Base-by-base conservation (phyloP, 805 yeast species). In the Candida maltosa region DNA sequence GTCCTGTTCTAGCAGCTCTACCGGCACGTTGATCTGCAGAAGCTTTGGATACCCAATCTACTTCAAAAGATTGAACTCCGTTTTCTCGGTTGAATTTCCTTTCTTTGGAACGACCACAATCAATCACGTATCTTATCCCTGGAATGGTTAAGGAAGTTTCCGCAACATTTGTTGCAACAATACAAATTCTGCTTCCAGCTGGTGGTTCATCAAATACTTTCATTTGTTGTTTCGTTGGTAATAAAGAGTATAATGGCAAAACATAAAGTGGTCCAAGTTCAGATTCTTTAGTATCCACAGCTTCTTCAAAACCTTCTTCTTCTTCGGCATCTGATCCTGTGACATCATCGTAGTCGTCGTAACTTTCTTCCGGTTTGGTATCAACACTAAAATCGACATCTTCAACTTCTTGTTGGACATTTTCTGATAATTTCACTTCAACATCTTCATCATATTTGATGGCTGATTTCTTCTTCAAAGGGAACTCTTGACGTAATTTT, bases 1-100 rank as follows among this genome's bases (percentile, higher is more conserved):
- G 97, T 0, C 97, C 98, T 1, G 96, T 89, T 73, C 97, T 82
- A 55, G 97, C 97, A 33, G 97, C 97, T 69, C 97, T 80, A 54
- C 97, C 97, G 14, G 94, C 65, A 65, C 99, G 75, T 67, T 93
- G 99, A 46, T 79, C 93, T 0, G 97, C 91, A 40, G 95, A 83
- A 2, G 99, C 99, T 50, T 93, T 88, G 31, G 95, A 83, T 4
- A 89, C 70, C 97, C 97, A 93, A 37, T 78, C 83, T 32, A 93
- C 73, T 51, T 86, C 93, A 60, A 84, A 94, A 40, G 94, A 84
- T 60, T 91, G 97, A 22, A 93, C 95, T 3, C 95, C 95, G 9
- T 87, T 85, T 20, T 78, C 80, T 45, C 83, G 84, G 44, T 89
- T 83, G 51, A 68, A 87, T 42, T 77, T 78, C 35, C 97, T 73